Evolutionary conservation across 768 basidiomycete genomes (phyloP), one percentile per base, ranked within the genome.

Genomic region (Wakefieldia striispora): DNA sequence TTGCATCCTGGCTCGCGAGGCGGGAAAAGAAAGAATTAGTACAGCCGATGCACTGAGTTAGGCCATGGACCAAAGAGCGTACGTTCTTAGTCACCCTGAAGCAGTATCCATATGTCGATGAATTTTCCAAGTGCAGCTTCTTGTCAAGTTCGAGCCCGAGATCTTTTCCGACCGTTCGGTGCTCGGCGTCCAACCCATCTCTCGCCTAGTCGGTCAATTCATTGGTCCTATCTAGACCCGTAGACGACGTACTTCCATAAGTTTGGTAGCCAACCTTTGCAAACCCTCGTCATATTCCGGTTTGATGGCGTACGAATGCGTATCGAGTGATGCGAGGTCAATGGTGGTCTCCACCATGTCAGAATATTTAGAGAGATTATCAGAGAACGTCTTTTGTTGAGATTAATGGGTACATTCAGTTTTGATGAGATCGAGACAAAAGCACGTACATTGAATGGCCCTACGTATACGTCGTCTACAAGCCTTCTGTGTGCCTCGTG

Each of bases 321-420:
- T 78, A 26, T 89, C 85, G 6, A 97, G 78, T 49, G 95, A 83
- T 19, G 84, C 82, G 16, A 97, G 80, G 61, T 99, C 97, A 37
- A 99, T 81, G 0, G 97, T 98, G 53, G 91, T 84, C 65, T 98
- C 93, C 3, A 98, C 95, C 90, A 98, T 95, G 53, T 94, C 90
- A 3, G 79, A 75, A 59, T 94, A 95, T 62, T 91, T 91, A 12
- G 74, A 75, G 5, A 98, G 79, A 43, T 73, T 83, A 0, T 64
- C 67, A 16, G 79, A 70, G 54, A 81, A 78, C 55, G 84, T 76
- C 92, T 95, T 57, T n/a, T 34, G 37, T 23, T 11, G 31, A 12
- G 4, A 13, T 43, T 17, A 23, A 19, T 45, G 6, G 2, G 16
- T 7, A 5, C 8, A 33, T 33, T 33, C 13, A 16, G 14, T 16